Evolutionary conservation across 2,329 filamentous ascomycete genomes (phyloP), one percentile per base, ranked within the genome.

Genomic region (Fusarium guadeloupense): DNA sequence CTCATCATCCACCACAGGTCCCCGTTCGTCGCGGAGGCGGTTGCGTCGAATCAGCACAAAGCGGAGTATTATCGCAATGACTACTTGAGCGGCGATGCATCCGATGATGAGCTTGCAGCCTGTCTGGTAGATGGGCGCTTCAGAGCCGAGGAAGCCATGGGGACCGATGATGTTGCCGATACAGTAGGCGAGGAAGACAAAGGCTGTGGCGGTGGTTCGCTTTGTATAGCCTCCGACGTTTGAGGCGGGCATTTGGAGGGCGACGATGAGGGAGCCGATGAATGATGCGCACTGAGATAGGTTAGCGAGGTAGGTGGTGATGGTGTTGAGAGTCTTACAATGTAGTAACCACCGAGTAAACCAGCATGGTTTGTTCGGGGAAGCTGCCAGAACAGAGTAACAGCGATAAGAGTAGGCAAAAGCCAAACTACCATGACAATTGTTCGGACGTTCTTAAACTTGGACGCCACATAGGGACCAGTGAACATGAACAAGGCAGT

Each of bases 401-500:
- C 76, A 0, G 81, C 83, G 13, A 82, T 67, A 1, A 85, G 76
- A 0, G 83, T 85, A 0, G 83, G 83, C 12, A 81, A 40, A 5
- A 85, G 68, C 65, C 83, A 85, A 0, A 79, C 44, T 4, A 76
- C 74, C 83, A 85, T 85, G 47, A 85, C 76, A 19, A 76, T 72
- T 0, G 83, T 86, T 5, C 83, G 77, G 4, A 74, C 71, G 41
- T 85, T 83, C 46, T 75, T 77, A 57, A 83, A 74, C n/a, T 73
- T 76, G 4, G 81, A 80, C 0, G 84, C 83, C 3, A 84, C 67
- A 44, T 74, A 85, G 1, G 82, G 79, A 3, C 83, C 83, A 0
- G 77, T 75, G 9, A 86, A 76, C 30, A 86, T 80, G 60, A 76
- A 84, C n/a, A 83, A 69, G 4, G 83, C 76, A 49, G 84, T 82